Evolutionary conservation across 75 land plant species (phyloP), one percentile per base, ranked within the genome.

Genomic region (Pinus taeda): DNA sequence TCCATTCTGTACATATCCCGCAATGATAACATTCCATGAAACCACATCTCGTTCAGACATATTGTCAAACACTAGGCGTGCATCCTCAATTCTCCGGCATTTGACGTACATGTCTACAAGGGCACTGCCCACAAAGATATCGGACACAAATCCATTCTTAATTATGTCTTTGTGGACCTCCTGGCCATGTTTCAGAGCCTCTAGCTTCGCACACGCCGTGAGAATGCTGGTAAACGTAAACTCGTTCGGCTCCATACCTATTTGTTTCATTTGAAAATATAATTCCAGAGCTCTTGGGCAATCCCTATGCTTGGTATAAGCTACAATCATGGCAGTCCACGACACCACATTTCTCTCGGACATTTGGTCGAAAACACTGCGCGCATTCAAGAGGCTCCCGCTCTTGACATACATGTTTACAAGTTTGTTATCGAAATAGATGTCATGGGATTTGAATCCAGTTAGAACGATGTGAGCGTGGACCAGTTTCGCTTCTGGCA

Each of bases 11-110:
- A 76, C 73, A 42, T 57, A 81, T 15, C 88, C 88, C 6, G 82
- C 79, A 49, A 83, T 64, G 14, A 87, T 33, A 13, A 83, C 78
- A 60, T 87, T 87, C 88, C 88, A 87, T 12, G 75, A 22, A 29
- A 74, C 75, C 30, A n/a, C 29, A 55, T 74, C 75, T 55, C 75
- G 75, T 26, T 74, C 21, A 53, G 59, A 58, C 75, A 74, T 74
- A 24, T 55, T 76, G 70, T 76, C 77, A 76, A 76, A 76, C 42
- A 76, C 42, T 60, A 8, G 36, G 45, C 66, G 21, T 13, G 77
- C 77, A 76, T 30, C 37, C 17, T 76, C 17, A 20, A 64, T 33
- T 1, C 73, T 62, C 18, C 37, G 39, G 7, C 77, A 76, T 30
- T 76, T 76, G 11, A 29, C 73, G 36, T 76, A 76, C 77, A 76